Percentiles rank a stretch among this genome's conserved stretches.
Conservation (phyloP, 768 basidiomycete genomes). For the Dacryopinax spathularia region DNA sequence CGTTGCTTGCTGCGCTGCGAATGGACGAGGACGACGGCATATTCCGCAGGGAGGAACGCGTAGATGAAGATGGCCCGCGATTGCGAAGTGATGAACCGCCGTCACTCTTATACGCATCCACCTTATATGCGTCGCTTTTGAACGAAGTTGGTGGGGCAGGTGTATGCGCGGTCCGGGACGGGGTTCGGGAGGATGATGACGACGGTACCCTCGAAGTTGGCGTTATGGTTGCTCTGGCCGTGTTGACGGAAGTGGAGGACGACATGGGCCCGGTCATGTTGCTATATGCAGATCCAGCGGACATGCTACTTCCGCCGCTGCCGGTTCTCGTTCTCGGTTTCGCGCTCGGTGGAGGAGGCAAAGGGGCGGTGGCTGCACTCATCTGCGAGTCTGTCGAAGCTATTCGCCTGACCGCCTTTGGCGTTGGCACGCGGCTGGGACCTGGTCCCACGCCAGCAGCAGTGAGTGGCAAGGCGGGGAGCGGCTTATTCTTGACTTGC, state of each 20-base stretch:
- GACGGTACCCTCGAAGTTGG: neutral
- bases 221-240: neutral
- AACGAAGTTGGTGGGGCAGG: neutral
- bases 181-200: neutral
- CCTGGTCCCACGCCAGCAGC: neutral
- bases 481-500: neutral
- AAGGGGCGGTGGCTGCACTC: neutral
- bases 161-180: neutral
- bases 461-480: neutral
- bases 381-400: neutral
- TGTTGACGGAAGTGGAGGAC: neutral
- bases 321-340: neutral
- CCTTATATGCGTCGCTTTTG: neutral
- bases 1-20: neutral
- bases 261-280: neutral
- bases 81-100: neutral
- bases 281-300: neutral
- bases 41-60: neutral
- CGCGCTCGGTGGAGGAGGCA: neutral
- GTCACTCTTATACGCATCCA: neutral
- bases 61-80: neutral
- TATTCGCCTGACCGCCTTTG: neutral
- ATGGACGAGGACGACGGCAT: neutral
- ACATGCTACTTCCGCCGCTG: neutral
- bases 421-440: neutral